phyloP scores from a whole-genome alignment of 768 basidiomycete species.

The Xanthoconium purpureum region DNA sequence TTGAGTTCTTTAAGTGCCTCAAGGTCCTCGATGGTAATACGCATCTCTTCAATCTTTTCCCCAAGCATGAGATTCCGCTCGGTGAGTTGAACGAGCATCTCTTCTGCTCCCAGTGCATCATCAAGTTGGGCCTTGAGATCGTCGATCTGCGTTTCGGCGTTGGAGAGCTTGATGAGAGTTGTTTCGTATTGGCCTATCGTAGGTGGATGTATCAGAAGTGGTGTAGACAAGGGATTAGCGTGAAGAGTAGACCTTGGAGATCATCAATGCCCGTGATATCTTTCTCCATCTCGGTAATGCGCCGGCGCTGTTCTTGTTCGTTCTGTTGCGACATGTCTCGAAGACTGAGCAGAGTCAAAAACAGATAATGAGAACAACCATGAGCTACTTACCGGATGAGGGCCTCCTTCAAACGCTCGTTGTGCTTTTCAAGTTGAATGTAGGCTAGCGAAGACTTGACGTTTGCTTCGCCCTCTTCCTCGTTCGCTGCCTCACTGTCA shows the following conservation, averaged over 20 bases:
- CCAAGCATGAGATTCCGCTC: conserved; percentile 90
- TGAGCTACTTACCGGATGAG: conserved; percentile 60
- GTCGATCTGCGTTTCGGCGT: conserved; percentile 89
- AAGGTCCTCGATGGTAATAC: conserved; percentile 92
- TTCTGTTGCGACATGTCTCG: conserved; percentile 87
- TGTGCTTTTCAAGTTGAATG: conserved; percentile 94
- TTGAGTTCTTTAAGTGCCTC: conserved; percentile 94
- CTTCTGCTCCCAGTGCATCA: conserved; percentile 92
- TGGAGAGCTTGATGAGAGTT: conserved; percentile 73
- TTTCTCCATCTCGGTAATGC: conserved; percentile 87
- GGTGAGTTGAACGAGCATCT: conserved; percentile 92
- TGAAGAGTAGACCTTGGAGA: conserved; percentile 58
- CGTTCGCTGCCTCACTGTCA: conserved; percentile 18
- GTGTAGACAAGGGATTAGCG: background rate
- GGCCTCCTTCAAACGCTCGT: conserved; percentile 93
- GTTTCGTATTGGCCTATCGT: conserved; percentile 73
- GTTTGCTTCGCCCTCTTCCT: conserved; percentile 31
- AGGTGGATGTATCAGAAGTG: conserved; percentile 4
- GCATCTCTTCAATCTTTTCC: conserved; percentile 99
- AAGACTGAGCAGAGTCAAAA: conserved; percentile 45
- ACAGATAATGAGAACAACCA: background rate
- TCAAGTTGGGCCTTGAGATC: conserved; percentile 93
- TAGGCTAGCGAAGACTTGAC: conserved; percentile 62
- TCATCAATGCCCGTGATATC: conserved; percentile 78
- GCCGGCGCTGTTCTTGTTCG: conserved; percentile 76